Evolutionary conservation across 1,284 basidiomycete species (phyloP), one percentile per base, ranked within the genome.

Genomic region (Irpex lacteus): DNA sequence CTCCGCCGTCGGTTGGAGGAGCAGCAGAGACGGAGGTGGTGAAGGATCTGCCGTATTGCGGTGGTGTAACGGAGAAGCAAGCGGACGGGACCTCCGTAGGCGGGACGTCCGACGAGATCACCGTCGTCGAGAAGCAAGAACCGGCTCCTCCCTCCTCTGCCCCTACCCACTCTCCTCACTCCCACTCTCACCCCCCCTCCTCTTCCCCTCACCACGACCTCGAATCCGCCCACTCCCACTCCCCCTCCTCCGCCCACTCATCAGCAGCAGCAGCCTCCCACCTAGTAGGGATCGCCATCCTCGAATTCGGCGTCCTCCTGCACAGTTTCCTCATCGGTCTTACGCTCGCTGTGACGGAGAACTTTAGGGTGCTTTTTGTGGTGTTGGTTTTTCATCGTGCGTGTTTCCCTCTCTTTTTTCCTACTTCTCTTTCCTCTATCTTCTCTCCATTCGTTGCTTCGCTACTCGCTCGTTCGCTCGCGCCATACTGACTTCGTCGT

Each of bases 221-320:
- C 1, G 21, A 26, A 26, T 37, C 57, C 15, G 59, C 6, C 32
- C 60, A 53, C n/a, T 4, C 40, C 15, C 59, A 60, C 34, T 36
- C 55, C 13, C 49, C 49, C 4, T 54, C 72, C 15, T 70, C 71
- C 44, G 81, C 87, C 61, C 76, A 77, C 32, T 32, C 32, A 32
- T 32, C 13, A 13, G 54, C 26, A 7, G 11, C 13, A 9, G 80
- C 84, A 1, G 69, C 83, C 0, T 88, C 93, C 1, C 95, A 98
- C 76, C 81, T 98, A 58, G 82, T 98, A 55, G 96, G 95, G 19
- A 82, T 96, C 53, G 88, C 85, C 52, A 95, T 96, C 67, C 82
- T 97, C 64, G 95, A 93, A 74, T 97, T 98, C 71, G 98, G 97
- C 71, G 94, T 98, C 58, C 78, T 96, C 11, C 81, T 99, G 66